Percentiles rank a stretch among this genome's conserved stretches.
Evolutionary conservation across 2,329 filamentous ascomycete species (phyloP).

Genomic region (Pezicula radicicola): DNA sequence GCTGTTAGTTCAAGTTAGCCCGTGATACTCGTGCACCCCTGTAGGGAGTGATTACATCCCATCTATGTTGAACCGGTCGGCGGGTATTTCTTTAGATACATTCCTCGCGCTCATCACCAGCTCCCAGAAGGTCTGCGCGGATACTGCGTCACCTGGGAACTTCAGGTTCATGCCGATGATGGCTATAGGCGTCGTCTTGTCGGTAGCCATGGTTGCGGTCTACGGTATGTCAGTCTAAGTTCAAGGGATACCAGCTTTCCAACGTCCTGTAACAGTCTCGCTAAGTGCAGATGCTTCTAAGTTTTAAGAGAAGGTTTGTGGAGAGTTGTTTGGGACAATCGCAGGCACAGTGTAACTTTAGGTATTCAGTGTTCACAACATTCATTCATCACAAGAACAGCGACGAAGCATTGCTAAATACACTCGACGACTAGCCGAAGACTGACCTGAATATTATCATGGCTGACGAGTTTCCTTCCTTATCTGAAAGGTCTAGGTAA

Average conservation of each 20-base stretch:
- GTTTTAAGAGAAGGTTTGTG: background rate
- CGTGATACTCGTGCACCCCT: background rate
- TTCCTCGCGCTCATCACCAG: no score
- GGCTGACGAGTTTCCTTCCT: background rate
- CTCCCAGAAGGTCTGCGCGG: no score
- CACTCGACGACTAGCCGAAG: background rate
- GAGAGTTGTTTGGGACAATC: background rate
- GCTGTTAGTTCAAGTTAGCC: background rate
- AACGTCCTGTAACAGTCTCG: background rate
- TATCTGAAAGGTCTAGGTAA: no score
- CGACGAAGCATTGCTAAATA: background rate
- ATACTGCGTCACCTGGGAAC: no score
- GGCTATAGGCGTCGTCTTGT: background rate
- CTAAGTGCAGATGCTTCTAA: background rate
- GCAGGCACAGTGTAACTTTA: background rate
- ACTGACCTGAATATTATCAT: background rate
- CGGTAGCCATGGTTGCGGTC: background rate
- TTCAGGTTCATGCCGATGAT: no score
- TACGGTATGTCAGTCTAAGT: background rate
- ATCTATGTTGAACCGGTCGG: no score
- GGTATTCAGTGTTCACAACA: no score
- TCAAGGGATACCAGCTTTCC: background rate
- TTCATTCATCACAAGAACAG: background rate
- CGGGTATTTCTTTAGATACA: no score
- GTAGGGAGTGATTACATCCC: background rate